These are phyloP conservation scores for Ploettnerulaceae sp. DNA, from an alignment of 2,329 filamentous ascomycete species.

Conservation along the genomic window DNA sequence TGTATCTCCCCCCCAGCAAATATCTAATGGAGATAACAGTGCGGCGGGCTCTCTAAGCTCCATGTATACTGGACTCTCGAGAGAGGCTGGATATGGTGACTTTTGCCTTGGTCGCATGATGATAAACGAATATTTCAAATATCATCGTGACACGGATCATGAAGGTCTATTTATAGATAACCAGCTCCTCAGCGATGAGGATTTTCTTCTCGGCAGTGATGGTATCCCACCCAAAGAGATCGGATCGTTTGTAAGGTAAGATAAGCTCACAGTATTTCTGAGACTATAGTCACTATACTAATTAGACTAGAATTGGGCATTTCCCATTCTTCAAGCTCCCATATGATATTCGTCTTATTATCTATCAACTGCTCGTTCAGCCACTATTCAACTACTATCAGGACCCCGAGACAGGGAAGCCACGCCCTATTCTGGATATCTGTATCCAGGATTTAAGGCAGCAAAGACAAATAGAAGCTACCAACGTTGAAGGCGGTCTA, in stretches of 20 bases:
- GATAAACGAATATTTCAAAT: neutral
- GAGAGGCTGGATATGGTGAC: conserved; percentile 1
- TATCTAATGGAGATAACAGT: too few species aligned
- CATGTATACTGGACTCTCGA: too few species aligned
- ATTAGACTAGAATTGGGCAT: neutral
- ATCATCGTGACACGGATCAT: too few species aligned
- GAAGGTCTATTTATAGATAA: too few species aligned
- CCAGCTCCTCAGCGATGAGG: neutral
- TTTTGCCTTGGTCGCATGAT: neutral
- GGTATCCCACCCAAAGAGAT: neutral
- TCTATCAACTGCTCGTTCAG: neutral
- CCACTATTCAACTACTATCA: neutral
- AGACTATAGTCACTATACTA: neutral
- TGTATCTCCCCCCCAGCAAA: too few species aligned
- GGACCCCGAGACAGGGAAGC: neutral
- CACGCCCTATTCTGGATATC: too few species aligned
- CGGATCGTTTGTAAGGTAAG: neutral
- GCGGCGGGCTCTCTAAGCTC: too few species aligned
- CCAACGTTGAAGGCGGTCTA: too few species aligned
- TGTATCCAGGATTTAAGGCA: too few species aligned
- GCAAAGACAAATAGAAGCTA: too few species aligned
- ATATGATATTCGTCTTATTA: neutral
- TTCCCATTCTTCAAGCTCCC: neutral
- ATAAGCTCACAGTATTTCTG: neutral
- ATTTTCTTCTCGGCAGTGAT: neutral